Evolutionary conservation across 441 rosid species (phyloP).

Genomic region (Adansonia madagascariensis): DNA sequence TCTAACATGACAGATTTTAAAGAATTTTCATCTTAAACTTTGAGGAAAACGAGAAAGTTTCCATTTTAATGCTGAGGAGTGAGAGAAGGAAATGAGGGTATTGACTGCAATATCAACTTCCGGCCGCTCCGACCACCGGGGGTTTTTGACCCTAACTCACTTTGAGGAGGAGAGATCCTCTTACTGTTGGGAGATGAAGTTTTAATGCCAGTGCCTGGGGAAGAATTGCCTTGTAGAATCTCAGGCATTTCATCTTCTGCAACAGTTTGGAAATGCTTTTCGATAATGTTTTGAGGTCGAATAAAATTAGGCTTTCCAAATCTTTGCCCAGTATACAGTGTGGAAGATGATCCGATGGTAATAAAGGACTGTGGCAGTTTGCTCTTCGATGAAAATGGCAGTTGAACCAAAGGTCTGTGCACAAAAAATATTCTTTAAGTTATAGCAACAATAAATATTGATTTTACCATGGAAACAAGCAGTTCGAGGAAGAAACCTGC

Average conservation of each 20-base stretch:
- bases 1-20: slow-evolving; percentile 32
- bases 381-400: slow-evolving; percentile 64
- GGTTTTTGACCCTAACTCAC: slow-evolving; percentile 52
- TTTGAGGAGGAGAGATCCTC: slow-evolving; percentile 90
- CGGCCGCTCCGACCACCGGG: slow-evolving; percentile 70
- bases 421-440: slow-evolving; percentile 7
- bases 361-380: slow-evolving; percentile 72
- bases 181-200: slow-evolving; percentile 88
- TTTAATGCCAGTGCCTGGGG: slow-evolving; percentile 53
- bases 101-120: slow-evolving; percentile 85
- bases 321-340: slow-evolving; percentile 38
- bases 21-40: slow-evolving; percentile 31
- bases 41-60: slow-evolving; percentile 19
- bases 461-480: slow-evolving; percentile 37
- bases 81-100: slow-evolving; percentile 80
- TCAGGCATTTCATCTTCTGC: slow-evolving; percentile 70
- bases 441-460: slow-evolving; percentile 19
- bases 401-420: slow-evolving; percentile 66
- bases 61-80: slow-evolving; percentile 55
- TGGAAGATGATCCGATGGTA: slow-evolving; percentile 64
- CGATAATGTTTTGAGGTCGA: slow-evolving; percentile 47
- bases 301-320: slow-evolving; percentile 52
- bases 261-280: slow-evolving; percentile 49
- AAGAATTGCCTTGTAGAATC: slow-evolving; percentile 50
- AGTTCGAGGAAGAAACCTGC: slow-evolving; percentile 22